Percentiles rank a stretch among this genome's conserved stretches.
These are phyloP conservation scores for Monosporozyma solicola DNA, from an alignment of 805 yeast genomes.

Conservation along the genomic window DNA sequence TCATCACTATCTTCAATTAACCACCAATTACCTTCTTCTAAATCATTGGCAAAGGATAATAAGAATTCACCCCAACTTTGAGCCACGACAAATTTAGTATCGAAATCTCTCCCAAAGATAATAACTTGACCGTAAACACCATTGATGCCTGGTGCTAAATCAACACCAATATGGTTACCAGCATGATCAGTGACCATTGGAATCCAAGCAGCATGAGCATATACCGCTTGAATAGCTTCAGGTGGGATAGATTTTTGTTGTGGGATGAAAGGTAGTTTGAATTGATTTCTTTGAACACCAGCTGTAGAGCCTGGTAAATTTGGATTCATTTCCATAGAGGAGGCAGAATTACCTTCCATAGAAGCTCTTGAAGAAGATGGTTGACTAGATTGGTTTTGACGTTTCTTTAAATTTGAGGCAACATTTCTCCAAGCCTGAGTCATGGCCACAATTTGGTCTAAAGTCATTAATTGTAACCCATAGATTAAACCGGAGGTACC, in stretches of 20 bases:
- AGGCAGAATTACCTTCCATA: constrained; percentile 13
- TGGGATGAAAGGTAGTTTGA: constrained; percentile 37
- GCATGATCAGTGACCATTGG: constrained; percentile 81
- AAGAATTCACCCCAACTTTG: constrained; percentile 85
- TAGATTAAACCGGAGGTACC: constrained; percentile 66
- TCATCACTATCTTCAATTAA: constrained; percentile 61
- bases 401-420: constrained; percentile 35
- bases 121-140: constrained; percentile 90
- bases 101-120: constrained; percentile 88
- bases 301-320: not conserved
- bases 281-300: constrained; percentile 17
- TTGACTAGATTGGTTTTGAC: not conserved
- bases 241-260: constrained; percentile 69
- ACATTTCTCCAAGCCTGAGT: constrained; percentile 81
- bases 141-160: constrained; percentile 68
- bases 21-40: constrained; percentile 74
- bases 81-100: constrained; percentile 79
- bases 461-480: constrained; percentile 69
- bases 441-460: constrained; percentile 74
- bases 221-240: constrained; percentile 58
- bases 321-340: constrained; percentile 4
- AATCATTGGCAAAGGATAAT: constrained; percentile 72
- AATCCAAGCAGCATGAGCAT: constrained; percentile 89
- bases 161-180: constrained; percentile 90
- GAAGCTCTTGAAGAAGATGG: constrained; percentile 1